Percentiles rank a stretch among this genome's conserved stretches.
Evolutionary conservation across 116 monocot species (phyloP).

Genomic region (Trichopus zeylanicus): DNA sequence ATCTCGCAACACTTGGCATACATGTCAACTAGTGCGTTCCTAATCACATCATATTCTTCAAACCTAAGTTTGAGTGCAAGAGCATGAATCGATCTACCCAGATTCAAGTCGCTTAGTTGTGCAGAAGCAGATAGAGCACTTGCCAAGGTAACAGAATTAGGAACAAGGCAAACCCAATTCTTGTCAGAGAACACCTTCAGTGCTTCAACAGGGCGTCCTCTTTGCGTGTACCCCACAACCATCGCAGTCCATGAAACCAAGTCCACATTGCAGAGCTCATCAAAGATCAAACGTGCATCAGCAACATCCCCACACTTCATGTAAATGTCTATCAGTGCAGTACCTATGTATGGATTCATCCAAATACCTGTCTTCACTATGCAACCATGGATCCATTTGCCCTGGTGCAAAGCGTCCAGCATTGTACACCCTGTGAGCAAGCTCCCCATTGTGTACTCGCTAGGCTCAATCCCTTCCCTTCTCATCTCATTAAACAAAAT

Average conservation of each 20-base stretch:
- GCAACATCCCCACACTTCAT: conserved; percentile 36
- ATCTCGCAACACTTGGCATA: conserved; percentile 35
- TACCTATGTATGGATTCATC: conserved; percentile 31
- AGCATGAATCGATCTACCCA: conserved; percentile 35
- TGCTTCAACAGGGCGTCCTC: conserved; percentile 26
- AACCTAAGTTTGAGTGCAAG: conserved; percentile 29
- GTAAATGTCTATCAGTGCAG: conserved; percentile 58
- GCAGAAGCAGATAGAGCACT: conserved; percentile 33
- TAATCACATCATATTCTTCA: conserved; percentile 15
- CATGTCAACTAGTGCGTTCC: conserved; percentile 34
- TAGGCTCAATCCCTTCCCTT: conserved; percentile 17
- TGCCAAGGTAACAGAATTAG: conserved; percentile 51
- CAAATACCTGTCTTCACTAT: conserved; percentile 29
- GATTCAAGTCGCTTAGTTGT: conserved; percentile 15
- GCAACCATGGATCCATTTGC: conserved; percentile 55
- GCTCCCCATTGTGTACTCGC: conserved; percentile 33
- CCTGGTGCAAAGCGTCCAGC: conserved; percentile 34
- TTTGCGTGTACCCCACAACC: conserved; percentile 45
- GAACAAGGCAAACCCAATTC: conserved; percentile 15
- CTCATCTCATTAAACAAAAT: conserved; percentile 40
- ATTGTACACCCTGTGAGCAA: conserved; percentile 39
- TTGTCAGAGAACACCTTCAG: conserved; percentile 25
- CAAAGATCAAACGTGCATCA: conserved; percentile 38
- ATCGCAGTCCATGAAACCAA: conserved; percentile 56
- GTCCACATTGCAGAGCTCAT: conserved; percentile 22